Percentiles rank a stretch among this genome's conserved stretches.
phyloP scores from a whole-genome alignment of 1,284 basidiomycete species.

The Lentinus polychrous region DNA sequence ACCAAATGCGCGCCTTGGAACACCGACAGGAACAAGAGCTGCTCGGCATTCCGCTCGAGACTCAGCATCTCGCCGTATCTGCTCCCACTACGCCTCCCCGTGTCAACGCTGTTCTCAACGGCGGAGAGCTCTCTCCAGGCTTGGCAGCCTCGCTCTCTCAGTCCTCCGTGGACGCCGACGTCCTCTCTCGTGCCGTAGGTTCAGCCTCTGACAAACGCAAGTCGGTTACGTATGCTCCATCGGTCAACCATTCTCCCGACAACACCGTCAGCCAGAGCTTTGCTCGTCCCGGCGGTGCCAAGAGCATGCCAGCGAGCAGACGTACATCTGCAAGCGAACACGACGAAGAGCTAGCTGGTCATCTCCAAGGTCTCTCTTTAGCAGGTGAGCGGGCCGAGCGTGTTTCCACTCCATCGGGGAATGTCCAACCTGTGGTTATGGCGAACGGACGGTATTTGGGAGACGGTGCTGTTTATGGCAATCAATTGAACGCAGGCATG shows the following conservation, averaged over 20 bases:
- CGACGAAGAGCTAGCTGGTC: slow-evolving; percentile 72
- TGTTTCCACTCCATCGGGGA: slow-evolving; percentile 16
- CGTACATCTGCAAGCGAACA: slow-evolving; percentile 76
- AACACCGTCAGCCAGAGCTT: slow-evolving; percentile 45
- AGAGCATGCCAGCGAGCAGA: slow-evolving; percentile 84
- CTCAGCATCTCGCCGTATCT: slow-evolving; percentile 72
- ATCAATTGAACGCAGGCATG: slow-evolving; percentile 73
- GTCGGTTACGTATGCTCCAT: slow-evolving; percentile 78
- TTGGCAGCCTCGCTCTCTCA: slow-evolving; percentile 37
- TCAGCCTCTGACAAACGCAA: slow-evolving; percentile 69
- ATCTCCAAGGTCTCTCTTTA: slow-evolving; percentile 62
- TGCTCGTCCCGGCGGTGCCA: slow-evolving; percentile 63
- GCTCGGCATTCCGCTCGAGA: slow-evolving; percentile 62
- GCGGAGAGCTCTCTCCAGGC: slow-evolving; percentile 33
- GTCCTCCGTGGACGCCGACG: slow-evolving; percentile 50
- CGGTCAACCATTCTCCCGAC: slow-evolving; percentile 66
- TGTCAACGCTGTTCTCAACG: slow-evolving; percentile 51
- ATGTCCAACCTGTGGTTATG: slow-evolving; percentile 39
- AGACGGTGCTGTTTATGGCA: slow-evolving; percentile 48
- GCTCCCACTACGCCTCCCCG: slow-evolving; percentile 80
- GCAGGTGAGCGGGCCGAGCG: slow-evolving; percentile 46
- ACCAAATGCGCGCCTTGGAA: slow-evolving; percentile 89
- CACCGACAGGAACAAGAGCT: slow-evolving; percentile 86
- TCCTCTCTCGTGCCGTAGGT: slow-evolving; percentile 59
- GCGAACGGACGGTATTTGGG: slow-evolving; percentile 42